Conservation (phyloP, 2,329 filamentous ascomycete genomes). For the Colletotrichum chlorophyti region DNA sequence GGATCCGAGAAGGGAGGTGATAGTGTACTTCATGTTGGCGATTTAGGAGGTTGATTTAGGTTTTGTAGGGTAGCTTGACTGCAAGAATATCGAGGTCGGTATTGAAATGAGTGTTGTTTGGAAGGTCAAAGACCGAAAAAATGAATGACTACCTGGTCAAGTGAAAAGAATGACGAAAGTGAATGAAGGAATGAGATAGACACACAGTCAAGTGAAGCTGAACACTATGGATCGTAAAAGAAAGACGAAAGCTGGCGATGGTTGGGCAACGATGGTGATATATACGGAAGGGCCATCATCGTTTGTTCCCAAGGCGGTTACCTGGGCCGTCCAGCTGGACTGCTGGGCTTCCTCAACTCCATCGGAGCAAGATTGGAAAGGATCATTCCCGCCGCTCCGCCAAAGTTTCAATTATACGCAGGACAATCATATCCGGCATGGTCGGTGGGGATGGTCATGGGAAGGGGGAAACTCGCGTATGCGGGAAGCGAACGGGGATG, state of each 20-base stretch:
- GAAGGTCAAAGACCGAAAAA: constrained; percentile 26
- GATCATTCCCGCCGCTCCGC: constrained; percentile 24
- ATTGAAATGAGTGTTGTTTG: constrained; percentile 15
- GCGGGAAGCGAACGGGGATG: constrained; percentile 23
- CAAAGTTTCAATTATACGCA: constrained; percentile 29
- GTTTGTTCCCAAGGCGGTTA: constrained; percentile 13
- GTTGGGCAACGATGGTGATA: constrained; percentile 9
- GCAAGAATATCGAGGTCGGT: constrained; percentile 21
- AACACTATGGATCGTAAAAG: constrained; percentile 22
- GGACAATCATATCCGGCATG: constrained; percentile 21
- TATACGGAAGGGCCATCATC: constrained; percentile 17
- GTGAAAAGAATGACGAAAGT: constrained; percentile 28
- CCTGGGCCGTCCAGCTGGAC: constrained; percentile 7
- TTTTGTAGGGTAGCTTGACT: constrained; percentile 13
- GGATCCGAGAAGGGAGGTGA: constrained; percentile 35
- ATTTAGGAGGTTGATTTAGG: background rate
- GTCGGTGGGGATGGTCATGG: constrained; percentile 17
- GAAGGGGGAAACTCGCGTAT: constrained; percentile 23
- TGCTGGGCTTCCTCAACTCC: constrained; percentile 1
- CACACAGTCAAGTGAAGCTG: constrained; percentile 29
- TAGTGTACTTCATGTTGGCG: constrained; percentile 30
- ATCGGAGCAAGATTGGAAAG: constrained; percentile 25
- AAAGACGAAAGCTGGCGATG: background rate
- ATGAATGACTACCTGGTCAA: constrained; percentile 29
- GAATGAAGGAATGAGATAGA: constrained; percentile 28